phyloP scores from a whole-genome alignment of 192 early-diverging fungal genomes.

The Thamnidium elegans region DNA sequence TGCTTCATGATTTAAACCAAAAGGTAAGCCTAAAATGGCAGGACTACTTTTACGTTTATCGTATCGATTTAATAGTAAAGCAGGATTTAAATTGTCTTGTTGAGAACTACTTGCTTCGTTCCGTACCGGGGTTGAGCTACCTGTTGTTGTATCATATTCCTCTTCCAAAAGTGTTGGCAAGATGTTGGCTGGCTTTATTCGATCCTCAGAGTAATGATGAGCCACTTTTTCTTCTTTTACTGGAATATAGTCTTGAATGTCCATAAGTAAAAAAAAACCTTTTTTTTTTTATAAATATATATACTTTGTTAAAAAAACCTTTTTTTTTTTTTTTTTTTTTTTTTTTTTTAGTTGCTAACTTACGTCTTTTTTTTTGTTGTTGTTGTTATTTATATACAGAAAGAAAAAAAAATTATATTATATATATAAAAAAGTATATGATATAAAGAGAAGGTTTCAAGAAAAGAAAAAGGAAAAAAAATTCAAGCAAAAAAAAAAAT shows the following conservation, averaged over 20 bases:
- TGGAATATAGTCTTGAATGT: constrained; percentile 23
- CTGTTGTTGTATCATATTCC: constrained; percentile 1
- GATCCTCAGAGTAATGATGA: constrained; percentile 1
- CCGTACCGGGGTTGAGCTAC: constrained; percentile 1
- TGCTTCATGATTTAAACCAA: constrained; percentile 17
- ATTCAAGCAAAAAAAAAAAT: constrained; percentile 15
- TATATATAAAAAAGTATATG: neutral
- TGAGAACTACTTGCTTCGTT: constrained; percentile 3
- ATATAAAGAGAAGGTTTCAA: neutral
- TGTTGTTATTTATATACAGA: no score
- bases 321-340: no score
- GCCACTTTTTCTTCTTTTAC: neutral
- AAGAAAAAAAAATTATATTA: neutral
- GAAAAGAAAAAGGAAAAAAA: neutral
- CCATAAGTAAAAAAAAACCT: neutral
- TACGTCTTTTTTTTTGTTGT: no score
- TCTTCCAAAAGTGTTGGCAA: constrained; percentile 11
- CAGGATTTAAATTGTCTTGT: constrained; percentile 14
- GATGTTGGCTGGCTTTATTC: constrained; percentile 6
- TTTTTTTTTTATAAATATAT: no score
- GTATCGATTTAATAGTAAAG: constrained; percentile 21
- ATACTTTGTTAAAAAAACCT: no score
- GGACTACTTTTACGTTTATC: constrained; percentile 41
- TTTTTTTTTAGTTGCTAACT: no score
- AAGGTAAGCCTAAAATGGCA: constrained; percentile 28